Base-by-base conservation (phyloP, 805 yeast species). In the Debaryomyces castellii region DNA sequence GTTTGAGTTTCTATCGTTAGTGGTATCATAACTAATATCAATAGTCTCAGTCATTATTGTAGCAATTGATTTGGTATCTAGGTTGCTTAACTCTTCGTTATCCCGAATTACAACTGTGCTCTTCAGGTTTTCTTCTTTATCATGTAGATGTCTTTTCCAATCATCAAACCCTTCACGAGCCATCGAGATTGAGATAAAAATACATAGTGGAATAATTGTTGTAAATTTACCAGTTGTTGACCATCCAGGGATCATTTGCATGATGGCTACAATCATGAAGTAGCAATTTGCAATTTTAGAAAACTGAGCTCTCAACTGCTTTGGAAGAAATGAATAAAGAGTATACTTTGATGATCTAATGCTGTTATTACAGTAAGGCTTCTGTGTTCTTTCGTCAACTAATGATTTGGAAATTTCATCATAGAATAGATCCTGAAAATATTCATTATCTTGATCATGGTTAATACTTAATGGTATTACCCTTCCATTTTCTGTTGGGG, bases 211-310 rank as follows among this genome's bases (percentile, higher is more conserved):
- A 34, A 91, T 77, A 55, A 94, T 92, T 1, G 99, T 94, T 3
- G 98, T 94, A 60, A 82, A 89, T 10, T 90, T 86, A 48, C 98
- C 99, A 0, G 99, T 94, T 5, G 99, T 89, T 1, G 97, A 89
- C 97, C 97, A 94, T 2, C 90, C 81, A 0, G 99, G 98, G 40
- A 94, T 85, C 91, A 92, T 84, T 62, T 94, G 99, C 73, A 94
- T 72, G 50, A 94, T 86, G 2, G 98, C 91, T 14, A 94, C 94
- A 2, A 83, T 74, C 78, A 94, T 69, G 66, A 94, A 94, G 64
- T 94, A 92, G 50, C 91, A 74, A 61, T 94, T 94, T 23, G 99
- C 99, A 38, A 94, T 58, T 60, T 89, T 92, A 20, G 96, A 89
- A 59, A 94, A 92, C 64, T 94, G 99, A 3, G 94, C 96, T 51